Conservation (phyloP, 2,329 filamentous ascomycete species). For the Rutstroemia sp. region DNA sequence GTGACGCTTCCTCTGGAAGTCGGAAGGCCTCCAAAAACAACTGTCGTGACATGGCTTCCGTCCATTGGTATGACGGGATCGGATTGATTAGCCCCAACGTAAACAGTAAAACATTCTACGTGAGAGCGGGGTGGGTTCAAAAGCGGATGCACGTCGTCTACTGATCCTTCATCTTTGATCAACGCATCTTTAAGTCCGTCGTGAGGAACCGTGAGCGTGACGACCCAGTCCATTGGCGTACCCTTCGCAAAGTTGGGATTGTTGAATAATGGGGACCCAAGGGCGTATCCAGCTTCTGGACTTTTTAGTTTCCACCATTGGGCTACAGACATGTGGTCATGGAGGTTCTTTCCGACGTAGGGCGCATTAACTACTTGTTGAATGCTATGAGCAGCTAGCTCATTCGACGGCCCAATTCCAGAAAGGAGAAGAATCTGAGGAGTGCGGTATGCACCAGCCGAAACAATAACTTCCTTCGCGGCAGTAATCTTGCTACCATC, state of each 20-base stretch:
- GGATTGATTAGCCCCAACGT: background rate
- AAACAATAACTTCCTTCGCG: background rate
- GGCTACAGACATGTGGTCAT: background rate
- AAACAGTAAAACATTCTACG: background rate
- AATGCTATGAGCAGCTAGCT: background rate
- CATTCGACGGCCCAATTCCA: background rate
- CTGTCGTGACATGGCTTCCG: conserved; percentile 5
- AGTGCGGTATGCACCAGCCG: background rate
- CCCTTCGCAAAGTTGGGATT: background rate
- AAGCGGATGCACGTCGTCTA: background rate
- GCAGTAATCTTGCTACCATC: background rate
- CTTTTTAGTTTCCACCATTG: conserved; percentile 2
- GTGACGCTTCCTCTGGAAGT: conserved; percentile 12
- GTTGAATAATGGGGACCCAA: background rate
- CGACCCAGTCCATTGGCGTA: background rate
- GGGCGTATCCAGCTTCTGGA: background rate
- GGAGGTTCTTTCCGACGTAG: background rate
- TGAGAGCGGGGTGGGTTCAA: background rate
- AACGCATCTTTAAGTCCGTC: background rate
- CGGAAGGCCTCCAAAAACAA: conserved; percentile 7
- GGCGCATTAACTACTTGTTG: conserved; percentile 3
- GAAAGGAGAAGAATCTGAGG: background rate
- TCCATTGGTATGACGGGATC: conserved; percentile 6
- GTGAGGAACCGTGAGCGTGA: background rate
- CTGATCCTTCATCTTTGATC: background rate